These are phyloP conservation scores for Penicillium desertorum DNA, from an alignment of 495 filamentous ascomycete genomes.

Conservation along the genomic window DNA sequence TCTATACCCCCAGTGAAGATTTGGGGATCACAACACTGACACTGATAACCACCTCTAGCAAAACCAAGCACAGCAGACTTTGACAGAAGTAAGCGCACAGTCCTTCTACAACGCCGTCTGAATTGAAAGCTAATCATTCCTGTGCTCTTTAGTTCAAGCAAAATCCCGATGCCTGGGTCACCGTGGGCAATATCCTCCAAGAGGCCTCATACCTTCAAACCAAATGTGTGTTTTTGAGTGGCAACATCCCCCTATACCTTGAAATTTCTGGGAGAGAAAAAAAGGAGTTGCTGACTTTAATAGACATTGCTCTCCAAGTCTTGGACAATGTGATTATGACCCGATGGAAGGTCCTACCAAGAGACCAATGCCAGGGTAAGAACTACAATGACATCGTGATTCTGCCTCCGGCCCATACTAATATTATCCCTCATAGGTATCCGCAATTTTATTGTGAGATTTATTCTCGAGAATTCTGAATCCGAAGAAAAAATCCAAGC, in stretches of 20 bases:
- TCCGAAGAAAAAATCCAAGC: conserved; percentile 80
- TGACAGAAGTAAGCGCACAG: conserved; percentile 77
- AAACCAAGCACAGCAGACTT: conserved; percentile 90
- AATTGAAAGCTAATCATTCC: background rate
- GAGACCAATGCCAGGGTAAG: conserved; percentile 88
- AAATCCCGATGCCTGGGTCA: conserved; percentile 94
- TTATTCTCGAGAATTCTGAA: conserved; percentile 89
- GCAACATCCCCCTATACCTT: background rate
- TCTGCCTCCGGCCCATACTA: background rate
- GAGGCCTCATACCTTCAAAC: conserved; percentile 89
- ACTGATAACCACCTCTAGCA: conserved; percentile 59
- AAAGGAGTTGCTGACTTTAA: conserved; percentile 44
- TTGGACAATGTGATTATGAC: conserved; percentile 98
- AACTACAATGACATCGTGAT: background rate
- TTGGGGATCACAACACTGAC: conserved; percentile 14
- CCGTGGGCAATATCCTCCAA: conserved; percentile 93
- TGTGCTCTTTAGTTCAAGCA: conserved; percentile 79
- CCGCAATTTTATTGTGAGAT: conserved; percentile 96
- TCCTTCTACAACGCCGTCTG: background rate
- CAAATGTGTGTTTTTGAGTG: conserved; percentile 68
- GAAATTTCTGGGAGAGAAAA: background rate
- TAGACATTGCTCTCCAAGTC: conserved; percentile 92
- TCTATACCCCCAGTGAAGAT: background rate
- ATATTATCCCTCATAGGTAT: conserved; percentile 60
- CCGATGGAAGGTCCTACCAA: conserved; percentile 94